phyloP scores from a whole-genome alignment of 1,284 basidiomycete species.

The Ceratobasidium sp. region DNA sequence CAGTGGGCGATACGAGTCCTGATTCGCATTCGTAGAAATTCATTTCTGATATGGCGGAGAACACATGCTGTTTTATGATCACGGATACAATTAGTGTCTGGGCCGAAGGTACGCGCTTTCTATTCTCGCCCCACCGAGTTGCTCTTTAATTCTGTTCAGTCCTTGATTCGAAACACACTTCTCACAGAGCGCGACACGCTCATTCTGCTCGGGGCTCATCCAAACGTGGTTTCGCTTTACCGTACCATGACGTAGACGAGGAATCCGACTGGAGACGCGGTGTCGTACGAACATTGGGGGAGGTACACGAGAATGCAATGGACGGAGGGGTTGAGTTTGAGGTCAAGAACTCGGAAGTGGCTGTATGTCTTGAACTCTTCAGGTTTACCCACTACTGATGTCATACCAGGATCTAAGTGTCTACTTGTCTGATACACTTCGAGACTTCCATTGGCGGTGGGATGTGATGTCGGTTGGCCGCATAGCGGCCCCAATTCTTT shows the following conservation, averaged over 20 bases:
- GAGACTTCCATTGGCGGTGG: constrained; percentile 36
- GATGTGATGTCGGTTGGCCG: constrained; percentile 30
- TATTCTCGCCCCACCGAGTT: neutral
- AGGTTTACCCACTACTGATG: neutral
- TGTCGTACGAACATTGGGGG: constrained; percentile 15
- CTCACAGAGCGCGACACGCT: constrained; percentile 29
- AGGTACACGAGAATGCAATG: neutral
- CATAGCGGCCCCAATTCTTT: constrained; percentile 7
- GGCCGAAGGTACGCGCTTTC: constrained; percentile 17
- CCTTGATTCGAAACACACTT: constrained; percentile 30
- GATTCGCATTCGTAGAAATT: constrained; percentile 6
- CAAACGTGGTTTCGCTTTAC: constrained; percentile 29
- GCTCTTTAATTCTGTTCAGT: neutral
- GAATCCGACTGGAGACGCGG: constrained; percentile 32
- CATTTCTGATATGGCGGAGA: neutral
- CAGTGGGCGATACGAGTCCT: neutral
- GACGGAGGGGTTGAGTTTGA: constrained; percentile 29
- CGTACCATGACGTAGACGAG: constrained; percentile 34
- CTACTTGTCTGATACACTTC: constrained; percentile 11
- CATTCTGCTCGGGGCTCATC: constrained; percentile 2
- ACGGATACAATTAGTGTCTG: constrained; percentile 27
- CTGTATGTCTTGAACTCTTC: neutral
- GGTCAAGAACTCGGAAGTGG: constrained; percentile 13
- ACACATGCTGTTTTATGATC: constrained; percentile 15
- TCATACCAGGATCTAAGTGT: constrained; percentile 16